These are phyloP conservation scores for Capsella bursapastoris DNA, from an alignment of 345 rosid species.

Conservation along the genomic window DNA sequence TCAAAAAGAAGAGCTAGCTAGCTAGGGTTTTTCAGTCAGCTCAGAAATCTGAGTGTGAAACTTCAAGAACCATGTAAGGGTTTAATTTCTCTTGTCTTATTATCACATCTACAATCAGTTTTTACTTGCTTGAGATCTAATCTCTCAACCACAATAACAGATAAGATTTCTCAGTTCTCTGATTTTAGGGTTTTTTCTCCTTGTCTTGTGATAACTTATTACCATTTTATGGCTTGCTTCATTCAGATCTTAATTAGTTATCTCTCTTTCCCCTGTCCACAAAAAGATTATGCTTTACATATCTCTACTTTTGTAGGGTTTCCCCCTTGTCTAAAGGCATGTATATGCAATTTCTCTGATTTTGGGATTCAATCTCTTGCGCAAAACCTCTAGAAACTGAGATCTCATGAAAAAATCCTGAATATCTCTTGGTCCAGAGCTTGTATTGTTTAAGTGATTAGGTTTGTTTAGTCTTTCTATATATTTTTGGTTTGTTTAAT, in stretches of 20 bases:
- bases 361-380: slow-evolving; percentile 19
- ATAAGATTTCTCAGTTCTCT: slow-evolving; percentile 16
- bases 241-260: slow-evolving; percentile 31
- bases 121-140: slow-evolving; percentile 28
- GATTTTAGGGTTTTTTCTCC: slow-evolving; percentile 32
- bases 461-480: slow-evolving; percentile 17
- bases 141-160: slow-evolving; percentile 14
- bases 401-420: slow-evolving; percentile 26
- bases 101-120: slow-evolving; percentile 27
- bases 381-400: slow-evolving; percentile 21
- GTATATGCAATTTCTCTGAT: slow-evolving; percentile 13
- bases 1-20: slow-evolving; percentile 26
- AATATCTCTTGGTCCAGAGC: slow-evolving; percentile 27
- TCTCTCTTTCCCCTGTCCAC: background rate
- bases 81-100: slow-evolving; percentile 1
- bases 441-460: slow-evolving; percentile 26
- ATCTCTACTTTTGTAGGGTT: slow-evolving; percentile 30
- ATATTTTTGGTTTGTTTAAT: background rate
- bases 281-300: background rate
- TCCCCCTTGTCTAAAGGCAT: slow-evolving; percentile 11
- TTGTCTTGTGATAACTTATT: slow-evolving; percentile 8
- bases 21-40: slow-evolving; percentile 39
- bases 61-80: slow-evolving; percentile 30
- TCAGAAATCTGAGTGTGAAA: slow-evolving; percentile 15
- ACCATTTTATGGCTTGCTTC: slow-evolving; percentile 2